These are phyloP conservation scores for Irpex sp. DNA, from an alignment of 1,284 basidiomycete genomes.

Conservation along the genomic window DNA sequence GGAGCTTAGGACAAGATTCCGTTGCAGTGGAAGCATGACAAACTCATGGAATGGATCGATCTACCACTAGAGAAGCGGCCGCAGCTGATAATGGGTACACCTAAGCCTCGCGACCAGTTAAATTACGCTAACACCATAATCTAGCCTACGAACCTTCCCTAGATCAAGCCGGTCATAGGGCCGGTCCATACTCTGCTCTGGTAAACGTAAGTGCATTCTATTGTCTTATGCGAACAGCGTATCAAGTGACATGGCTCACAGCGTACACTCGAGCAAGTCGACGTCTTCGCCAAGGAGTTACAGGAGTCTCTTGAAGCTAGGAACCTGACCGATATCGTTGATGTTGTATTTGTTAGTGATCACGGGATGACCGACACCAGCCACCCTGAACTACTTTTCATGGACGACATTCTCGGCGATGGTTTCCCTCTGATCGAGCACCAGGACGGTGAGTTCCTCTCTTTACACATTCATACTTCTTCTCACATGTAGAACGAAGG, in stretches of 20 bases:
- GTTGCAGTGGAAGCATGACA: constrained; percentile 64
- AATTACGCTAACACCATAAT: background rate
- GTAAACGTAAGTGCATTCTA: constrained; percentile 55
- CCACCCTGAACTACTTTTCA: constrained; percentile 69
- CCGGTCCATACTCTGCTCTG: constrained; percentile 69
- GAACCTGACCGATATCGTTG: constrained; percentile 79
- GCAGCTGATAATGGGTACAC: constrained; percentile 72
- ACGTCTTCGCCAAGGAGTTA: constrained; percentile 72
- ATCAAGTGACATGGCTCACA: constrained; percentile 22
- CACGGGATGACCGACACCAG: constrained; percentile 92
- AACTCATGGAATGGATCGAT: constrained; percentile 78
- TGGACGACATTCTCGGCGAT: constrained; percentile 84
- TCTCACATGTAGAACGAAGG: constrained; percentile 34
- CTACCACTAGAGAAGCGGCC: constrained; percentile 66
- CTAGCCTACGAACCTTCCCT: constrained; percentile 74
- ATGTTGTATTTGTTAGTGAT: constrained; percentile 88
- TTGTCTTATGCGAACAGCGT: background rate
- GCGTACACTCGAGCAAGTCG: constrained; percentile 68
- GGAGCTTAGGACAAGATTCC: constrained; percentile 53
- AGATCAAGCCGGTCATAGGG: constrained; percentile 78
- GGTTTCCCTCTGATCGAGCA: constrained; percentile 62
- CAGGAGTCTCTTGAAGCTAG: constrained; percentile 61
- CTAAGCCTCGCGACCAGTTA: background rate
- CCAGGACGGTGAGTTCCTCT: constrained; percentile 54
- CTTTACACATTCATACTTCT: background rate